Conservation (phyloP, 2,329 filamentous ascomycete species). For the Pestalotiopsis sp. region DNA sequence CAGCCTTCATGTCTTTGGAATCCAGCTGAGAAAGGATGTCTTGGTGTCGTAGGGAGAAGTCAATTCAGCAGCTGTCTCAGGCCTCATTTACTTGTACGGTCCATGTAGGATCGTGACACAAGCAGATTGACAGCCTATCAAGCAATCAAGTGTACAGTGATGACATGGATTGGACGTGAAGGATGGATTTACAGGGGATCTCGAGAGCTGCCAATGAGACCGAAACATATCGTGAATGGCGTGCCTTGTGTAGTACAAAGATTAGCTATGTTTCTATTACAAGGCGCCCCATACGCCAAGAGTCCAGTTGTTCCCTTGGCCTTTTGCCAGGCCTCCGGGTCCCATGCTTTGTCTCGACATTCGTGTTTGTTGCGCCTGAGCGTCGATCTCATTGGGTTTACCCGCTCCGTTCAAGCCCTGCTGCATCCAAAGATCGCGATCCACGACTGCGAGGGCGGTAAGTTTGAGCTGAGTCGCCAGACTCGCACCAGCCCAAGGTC, state of each 20-base stretch:
- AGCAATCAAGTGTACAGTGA: background rate
- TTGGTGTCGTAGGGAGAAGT: background rate
- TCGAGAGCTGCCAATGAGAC: background rate
- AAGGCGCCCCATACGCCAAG: constrained; percentile 61
- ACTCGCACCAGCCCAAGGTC: constrained; percentile 74
- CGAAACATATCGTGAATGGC: background rate
- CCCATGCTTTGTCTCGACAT: constrained; percentile 65
- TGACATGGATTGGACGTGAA: background rate
- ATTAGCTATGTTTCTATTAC: constrained; percentile 20
- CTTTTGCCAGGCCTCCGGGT: constrained; percentile 48
- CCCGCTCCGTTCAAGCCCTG: constrained; percentile 65
- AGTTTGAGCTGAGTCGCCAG: constrained; percentile 68
- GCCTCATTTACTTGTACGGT: background rate
- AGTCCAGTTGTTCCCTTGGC: constrained; percentile 56
- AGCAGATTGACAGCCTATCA: background rate
- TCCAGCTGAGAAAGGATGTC: background rate
- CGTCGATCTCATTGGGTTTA: constrained; percentile 58
- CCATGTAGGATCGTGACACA: background rate
- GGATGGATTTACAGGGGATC: background rate
- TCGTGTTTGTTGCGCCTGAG: constrained; percentile 42
- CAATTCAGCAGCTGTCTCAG: background rate
- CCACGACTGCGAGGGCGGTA: constrained; percentile 67
- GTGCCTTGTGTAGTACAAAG: background rate
- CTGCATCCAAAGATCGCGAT: constrained; percentile 69
- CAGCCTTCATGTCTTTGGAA: background rate